Base-by-base conservation (phyloP, 148 eudicot genomes). In the Cornus florida region DNA sequence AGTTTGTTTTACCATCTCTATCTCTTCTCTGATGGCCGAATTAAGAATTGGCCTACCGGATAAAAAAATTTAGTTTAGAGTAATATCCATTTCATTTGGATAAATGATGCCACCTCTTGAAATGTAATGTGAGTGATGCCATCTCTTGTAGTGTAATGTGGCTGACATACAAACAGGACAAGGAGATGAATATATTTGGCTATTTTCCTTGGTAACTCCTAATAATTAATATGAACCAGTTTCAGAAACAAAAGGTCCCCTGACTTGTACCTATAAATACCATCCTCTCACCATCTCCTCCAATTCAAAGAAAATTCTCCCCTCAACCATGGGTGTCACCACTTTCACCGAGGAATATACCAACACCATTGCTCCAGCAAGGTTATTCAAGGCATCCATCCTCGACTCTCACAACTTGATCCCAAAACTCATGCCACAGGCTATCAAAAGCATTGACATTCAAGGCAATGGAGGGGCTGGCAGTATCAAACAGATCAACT, bases 321-420 rank as follows among this genome's bases (percentile, higher is more conserved):
- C 10, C 48, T 43, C 48, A 43, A 9, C 48, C 3, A 35, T 35
- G 38, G 38, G 38, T 35, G 38, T 35, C 38, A 35, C 38, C 38
- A 35, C 38, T 35, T 35, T 35, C 38, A 35, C 38, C 5, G 38
- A 35, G 38, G 38, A 35, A 35, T 35, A 35, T 35, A 35, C 38
- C 5, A 35, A 1, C 38, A 1, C 38, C 3, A 35, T 35, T 35
- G 4, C 38, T 35, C 38, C 38, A 2, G 38, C 38, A 35, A 35
- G 38, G 38, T 35, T 35, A 35, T 35, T 35, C 38, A 35, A 35
- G 38, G 38, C 38, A 35, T 35, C 38, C 0, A 28, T 71, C 33
- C 71, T 80, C 7, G 82, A 74, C 60, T 56, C 41, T 10, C 82
- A 69, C 78, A 74, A 73, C 57, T 71, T 74, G 67, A 67, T 80